phyloP scores from a whole-genome alignment of 2,329 filamentous ascomycete species.

The Colletotrichum sp. region DNA sequence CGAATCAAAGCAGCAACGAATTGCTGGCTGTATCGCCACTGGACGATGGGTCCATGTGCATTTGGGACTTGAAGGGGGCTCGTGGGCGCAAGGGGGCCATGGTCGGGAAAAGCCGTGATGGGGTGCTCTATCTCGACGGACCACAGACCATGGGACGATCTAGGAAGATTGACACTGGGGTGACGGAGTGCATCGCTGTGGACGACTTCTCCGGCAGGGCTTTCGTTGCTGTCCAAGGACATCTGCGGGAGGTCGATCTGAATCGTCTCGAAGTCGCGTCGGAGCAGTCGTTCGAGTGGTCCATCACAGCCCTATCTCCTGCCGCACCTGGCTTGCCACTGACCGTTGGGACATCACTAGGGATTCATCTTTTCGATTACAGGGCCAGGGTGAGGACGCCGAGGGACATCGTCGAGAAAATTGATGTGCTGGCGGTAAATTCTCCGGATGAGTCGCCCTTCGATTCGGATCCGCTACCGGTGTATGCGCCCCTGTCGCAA shows the following conservation, averaged over 20 bases:
- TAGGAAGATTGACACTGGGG: slow-evolving; percentile 72
- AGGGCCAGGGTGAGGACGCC: slow-evolving; percentile 48
- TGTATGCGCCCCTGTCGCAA: slow-evolving; percentile 77
- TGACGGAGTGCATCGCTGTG: slow-evolving; percentile 84
- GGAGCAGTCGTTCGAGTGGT: slow-evolving; percentile 76
- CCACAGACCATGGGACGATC: slow-evolving; percentile 52
- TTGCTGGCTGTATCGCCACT: slow-evolving; percentile 75
- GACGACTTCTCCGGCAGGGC: slow-evolving; percentile 71
- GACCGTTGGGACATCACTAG: slow-evolving; percentile 82
- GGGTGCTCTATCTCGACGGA: slow-evolving; percentile 67
- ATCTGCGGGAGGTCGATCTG: slow-evolving; percentile 83
- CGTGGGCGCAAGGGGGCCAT: slow-evolving; percentile 64
- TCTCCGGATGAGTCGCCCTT: slow-evolving; percentile 46
- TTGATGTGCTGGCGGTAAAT: slow-evolving; percentile 12
- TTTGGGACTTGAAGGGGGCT: slow-evolving; percentile 78
- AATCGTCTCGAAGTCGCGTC: slow-evolving; percentile 72
- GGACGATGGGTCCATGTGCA: slow-evolving; percentile 84
- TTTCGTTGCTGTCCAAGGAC: slow-evolving; percentile 80
- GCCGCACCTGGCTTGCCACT: slow-evolving; percentile 71
- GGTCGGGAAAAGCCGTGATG: slow-evolving; percentile 67
- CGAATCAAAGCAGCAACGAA: slow-evolving; percentile 40
- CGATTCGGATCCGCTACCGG: slow-evolving; percentile 56
- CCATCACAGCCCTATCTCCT: slow-evolving; percentile 82
- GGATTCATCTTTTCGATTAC: slow-evolving; percentile 83
- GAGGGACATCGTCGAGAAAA: slow-evolving; percentile 28